Evolutionary conservation across 768 basidiomycete species (phyloP).

Genomic region (Suillus brevipes): DNA sequence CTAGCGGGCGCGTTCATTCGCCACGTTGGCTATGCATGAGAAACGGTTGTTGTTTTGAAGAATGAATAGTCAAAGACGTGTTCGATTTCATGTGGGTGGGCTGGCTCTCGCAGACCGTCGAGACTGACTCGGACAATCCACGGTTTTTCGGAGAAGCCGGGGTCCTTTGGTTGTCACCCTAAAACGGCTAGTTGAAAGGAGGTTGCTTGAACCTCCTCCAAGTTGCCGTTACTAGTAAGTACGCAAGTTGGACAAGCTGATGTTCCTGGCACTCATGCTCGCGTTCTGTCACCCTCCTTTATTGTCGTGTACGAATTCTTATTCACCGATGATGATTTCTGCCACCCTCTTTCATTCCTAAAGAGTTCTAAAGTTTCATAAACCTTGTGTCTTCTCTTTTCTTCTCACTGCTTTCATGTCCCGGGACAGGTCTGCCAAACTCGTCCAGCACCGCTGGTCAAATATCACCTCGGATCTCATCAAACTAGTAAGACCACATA

Average conservation of each 20-base stretch:
- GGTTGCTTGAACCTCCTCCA: background rate
- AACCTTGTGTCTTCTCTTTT: slow-evolving; percentile 16
- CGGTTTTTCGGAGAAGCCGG: background rate
- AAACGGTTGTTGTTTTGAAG: too few species aligned
- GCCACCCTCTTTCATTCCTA: slow-evolving; percentile 31
- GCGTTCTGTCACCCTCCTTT: slow-evolving; percentile 7
- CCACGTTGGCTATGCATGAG: too few species aligned
- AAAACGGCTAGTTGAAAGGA: slow-evolving; percentile 25
- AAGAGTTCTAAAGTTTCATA: slow-evolving; percentile 37
- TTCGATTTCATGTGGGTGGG: too few species aligned
- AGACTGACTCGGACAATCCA: background rate
- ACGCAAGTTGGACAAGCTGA: background rate
- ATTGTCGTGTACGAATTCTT: slow-evolving; percentile 11
- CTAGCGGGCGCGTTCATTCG: too few species aligned
- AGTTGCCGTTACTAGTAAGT: slow-evolving; percentile 6
- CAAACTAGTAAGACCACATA: slow-evolving; percentile 23
- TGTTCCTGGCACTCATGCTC: slow-evolving; percentile 20
- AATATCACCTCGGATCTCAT: slow-evolving; percentile 36
- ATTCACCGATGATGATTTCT: slow-evolving; percentile 9
- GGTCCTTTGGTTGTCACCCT: background rate
- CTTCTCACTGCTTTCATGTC: slow-evolving; percentile 26
- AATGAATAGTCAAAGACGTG: too few species aligned
- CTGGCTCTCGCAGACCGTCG: too few species aligned
- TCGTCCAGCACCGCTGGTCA: slow-evolving; percentile 28
- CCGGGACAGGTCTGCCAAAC: slow-evolving; percentile 36